Evolutionary conservation across 2,329 filamentous ascomycete species (phyloP).

Genomic region (Diaporthe sp.): DNA sequence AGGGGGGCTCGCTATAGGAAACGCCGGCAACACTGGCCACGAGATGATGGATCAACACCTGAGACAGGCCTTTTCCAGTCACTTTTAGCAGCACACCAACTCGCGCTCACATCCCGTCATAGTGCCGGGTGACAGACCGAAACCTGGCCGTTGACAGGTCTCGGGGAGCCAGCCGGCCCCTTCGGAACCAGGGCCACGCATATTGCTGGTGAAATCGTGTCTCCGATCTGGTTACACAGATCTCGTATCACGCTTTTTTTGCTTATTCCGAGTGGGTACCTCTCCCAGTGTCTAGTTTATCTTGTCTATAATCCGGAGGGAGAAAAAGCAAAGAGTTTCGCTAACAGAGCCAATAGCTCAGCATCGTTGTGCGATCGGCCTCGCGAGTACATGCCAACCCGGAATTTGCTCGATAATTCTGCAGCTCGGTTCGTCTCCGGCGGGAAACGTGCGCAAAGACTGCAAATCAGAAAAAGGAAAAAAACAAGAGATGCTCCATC

Average conservation of each 20-base stretch:
- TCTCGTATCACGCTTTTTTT: conserved; percentile 17
- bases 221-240: conserved; percentile 26
- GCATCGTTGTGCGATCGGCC: neutral
- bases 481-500: neutral
- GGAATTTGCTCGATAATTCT: too few relatives aligned
- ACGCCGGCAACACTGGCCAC: too few relatives aligned
- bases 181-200: neutral
- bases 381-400: neutral
- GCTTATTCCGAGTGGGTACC: neutral
- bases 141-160: neutral
- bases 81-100: neutral
- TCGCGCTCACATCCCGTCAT: neutral
- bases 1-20: neutral
- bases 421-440: neutral
- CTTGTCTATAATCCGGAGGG: neutral
- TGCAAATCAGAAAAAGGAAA: neutral
- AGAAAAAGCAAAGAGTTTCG: neutral
- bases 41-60: neutral
- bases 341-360: neutral
- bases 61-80: neutral
- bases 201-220: neutral
- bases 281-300: neutral
- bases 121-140: neutral
- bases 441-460: neutral
- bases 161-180: neutral